Base-by-base conservation (phyloP, 108 stramenopile species). In the Cyclotella baltica region DNA sequence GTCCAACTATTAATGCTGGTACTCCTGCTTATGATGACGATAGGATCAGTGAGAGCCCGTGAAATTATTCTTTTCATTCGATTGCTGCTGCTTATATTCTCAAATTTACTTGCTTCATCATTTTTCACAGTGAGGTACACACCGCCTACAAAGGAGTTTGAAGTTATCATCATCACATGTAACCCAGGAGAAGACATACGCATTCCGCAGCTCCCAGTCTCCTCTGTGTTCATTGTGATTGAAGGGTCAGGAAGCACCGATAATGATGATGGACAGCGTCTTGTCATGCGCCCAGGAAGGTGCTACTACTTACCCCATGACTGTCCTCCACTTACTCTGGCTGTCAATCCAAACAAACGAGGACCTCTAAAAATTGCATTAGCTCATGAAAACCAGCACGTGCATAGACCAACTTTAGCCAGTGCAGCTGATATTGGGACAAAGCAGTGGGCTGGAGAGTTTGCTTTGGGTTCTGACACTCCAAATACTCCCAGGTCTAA, bases 141-240 rank as follows among this genome's bases (percentile, higher is more conserved):
- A 19, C 93, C 93, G 6, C 93, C 93, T 13, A 88, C 87, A 40
- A 87, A 85, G 22, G 93, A 93, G 65, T 93, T 93, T 70, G 90
- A 91, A 78, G 93, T 93, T 11, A 80, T 91, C 82, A 75, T 91
- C 40, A 68, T 91, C 15, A 86, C 85, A 31, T 80, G 86, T 51
- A 88, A 88, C 63, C 89, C 90, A 1, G 93, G 93, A 11, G 84
- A 89, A 29, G 72, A 70, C 9, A 73, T 88, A 20, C 61, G 67
- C 0, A 74, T 88, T 47, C 83, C 84, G 22, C 85, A 82, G 20
- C 82, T 86, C 9, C 76, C 76, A 2, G 85, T 89, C 34, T 88
- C 90, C 5, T 67, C 88, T 15, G 74, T 93, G 58, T 62, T 93
- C 65, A 88, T 93, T 53, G 86, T 90, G 67, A 68, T 93, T 31